A percentile compares a stretch with the other conserved stretches of the same genome.
Evolutionary conservation across 306 rosid species (phyloP).

Genomic region (Betula pendula): DNA sequence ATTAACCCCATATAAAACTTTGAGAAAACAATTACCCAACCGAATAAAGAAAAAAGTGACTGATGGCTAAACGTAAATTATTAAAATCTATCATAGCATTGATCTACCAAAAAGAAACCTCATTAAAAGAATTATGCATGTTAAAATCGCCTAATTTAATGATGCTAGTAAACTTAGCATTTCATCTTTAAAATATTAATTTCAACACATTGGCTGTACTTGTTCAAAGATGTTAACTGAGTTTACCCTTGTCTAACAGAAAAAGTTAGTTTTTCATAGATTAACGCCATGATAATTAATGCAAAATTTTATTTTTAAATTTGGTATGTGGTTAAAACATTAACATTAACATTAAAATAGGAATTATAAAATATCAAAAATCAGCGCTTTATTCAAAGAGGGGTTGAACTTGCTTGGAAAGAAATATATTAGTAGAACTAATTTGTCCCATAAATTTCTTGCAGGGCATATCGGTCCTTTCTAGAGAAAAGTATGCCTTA

Average conservation of each 20-base stretch:
- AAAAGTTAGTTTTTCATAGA: not conserved
- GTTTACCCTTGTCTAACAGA: not conserved
- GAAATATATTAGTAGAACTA: not conserved
- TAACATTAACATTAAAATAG: not conserved
- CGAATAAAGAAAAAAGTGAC: not conserved
- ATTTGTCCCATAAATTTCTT: not conserved
- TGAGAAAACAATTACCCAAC: not conserved
- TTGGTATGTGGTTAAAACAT: not conserved
- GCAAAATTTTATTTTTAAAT: not conserved
- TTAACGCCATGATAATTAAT: not conserved
- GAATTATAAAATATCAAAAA: not conserved
- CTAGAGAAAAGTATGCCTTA: constrained; percentile 1
- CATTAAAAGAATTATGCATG: not conserved
- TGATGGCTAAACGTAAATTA: not conserved
- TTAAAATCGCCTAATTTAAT: not conserved
- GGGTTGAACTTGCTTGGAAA: constrained; percentile 1
- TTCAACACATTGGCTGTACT: not conserved
- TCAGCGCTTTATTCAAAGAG: not conserved
- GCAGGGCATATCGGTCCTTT: not conserved
- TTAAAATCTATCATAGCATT: not conserved
- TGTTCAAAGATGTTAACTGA: not conserved
- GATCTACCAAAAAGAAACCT: not conserved
- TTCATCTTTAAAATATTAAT: not conserved
- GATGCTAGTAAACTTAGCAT: not conserved
- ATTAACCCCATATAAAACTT: not conserved